Evolutionary conservation across 2,329 filamentous ascomycete genomes (phyloP).

Genomic region (Elsinoe perseae): DNA sequence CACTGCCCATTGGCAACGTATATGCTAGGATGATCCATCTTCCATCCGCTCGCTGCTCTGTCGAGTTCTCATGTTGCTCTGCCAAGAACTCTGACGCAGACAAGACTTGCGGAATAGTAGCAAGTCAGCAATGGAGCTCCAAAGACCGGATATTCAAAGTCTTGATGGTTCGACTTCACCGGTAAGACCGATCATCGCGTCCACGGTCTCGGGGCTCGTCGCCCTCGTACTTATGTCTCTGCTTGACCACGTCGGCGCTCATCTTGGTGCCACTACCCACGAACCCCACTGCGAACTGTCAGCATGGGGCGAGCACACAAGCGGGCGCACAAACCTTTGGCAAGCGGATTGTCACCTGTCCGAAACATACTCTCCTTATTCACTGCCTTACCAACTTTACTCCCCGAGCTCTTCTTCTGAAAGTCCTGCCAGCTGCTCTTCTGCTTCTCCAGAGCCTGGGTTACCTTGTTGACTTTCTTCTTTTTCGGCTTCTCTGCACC

Average conservation of each 20-base stretch:
- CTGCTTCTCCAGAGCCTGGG: conserved; percentile 79
- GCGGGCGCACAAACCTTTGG: conserved; percentile 58
- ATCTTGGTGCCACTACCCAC: conserved; percentile 91
- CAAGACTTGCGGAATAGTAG: background rate
- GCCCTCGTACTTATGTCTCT: conserved; percentile 64
- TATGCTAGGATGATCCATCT: too few species aligned
- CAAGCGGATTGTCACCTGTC: conserved; percentile 77
- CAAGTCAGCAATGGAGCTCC: background rate
- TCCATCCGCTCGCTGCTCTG: too few species aligned
- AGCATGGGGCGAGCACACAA: background rate
- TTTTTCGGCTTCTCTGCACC: conserved; percentile 40
- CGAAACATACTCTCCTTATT: conserved; percentile 98
- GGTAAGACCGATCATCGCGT: background rate
- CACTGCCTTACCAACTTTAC: conserved; percentile 53
- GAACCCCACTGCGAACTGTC: conserved; percentile 67
- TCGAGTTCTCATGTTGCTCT: background rate
- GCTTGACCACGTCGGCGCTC: conserved; percentile 81
- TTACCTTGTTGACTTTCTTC: conserved; percentile 75
- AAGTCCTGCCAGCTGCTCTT: conserved; percentile 97
- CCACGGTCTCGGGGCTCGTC: background rate
- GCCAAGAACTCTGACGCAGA: background rate
- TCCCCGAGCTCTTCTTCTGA: conserved; percentile 53
- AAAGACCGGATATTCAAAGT: background rate
- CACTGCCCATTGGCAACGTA: too few species aligned
- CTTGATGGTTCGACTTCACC: background rate